Base-by-base conservation (phyloP, 805 yeast genomes). In the Lachancea thermotolerans region DNA sequence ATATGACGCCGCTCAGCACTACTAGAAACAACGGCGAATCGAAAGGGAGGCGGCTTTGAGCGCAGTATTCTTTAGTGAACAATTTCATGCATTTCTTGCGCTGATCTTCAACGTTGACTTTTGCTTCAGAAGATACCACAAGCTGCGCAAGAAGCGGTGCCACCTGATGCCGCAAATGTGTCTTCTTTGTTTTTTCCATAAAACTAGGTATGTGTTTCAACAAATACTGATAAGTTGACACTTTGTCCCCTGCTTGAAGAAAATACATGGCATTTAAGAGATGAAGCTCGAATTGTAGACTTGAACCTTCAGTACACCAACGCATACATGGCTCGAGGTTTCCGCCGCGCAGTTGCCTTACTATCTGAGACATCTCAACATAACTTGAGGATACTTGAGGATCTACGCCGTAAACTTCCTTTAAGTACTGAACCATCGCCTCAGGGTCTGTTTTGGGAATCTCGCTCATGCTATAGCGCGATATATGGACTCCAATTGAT, bases 11-110 rank as follows among this genome's bases (percentile, higher is more conserved):
- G 3, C 82, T 72, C 30, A 77, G 56, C 1, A 76, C 59, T 0
- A 81, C 69, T 40, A 73, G 57, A 52, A 68, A 73, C 10, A 81
- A 52, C 0, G 83, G 78, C 2, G 83, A 75, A 38, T 77, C 77
- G 2, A 74, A 68, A 2, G 79, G 67, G 25, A 78, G 58, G 2
- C 79, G 77, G 15, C 74, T 59, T 31, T 66, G 50, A 0, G 73
- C 57, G 54, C 83, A 77, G 50, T 69, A 80, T 45, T 75, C 77
- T 42, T 71, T 67, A 2, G 76, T 65, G 46, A 80, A 72, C 30
- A 67, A 48, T 2, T 59, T 48, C 2, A 46, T 60, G 45, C 53
- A 62, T 33, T 46, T 62, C 32, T 45, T 55, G 35, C 52, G 51
- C 49, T 45, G 54, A 15, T 32, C 49, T 42, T 41, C 47, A 41